Base-by-base conservation (phyloP, 495 filamentous ascomycete species). In the Xeromyces bisporus region DNA sequence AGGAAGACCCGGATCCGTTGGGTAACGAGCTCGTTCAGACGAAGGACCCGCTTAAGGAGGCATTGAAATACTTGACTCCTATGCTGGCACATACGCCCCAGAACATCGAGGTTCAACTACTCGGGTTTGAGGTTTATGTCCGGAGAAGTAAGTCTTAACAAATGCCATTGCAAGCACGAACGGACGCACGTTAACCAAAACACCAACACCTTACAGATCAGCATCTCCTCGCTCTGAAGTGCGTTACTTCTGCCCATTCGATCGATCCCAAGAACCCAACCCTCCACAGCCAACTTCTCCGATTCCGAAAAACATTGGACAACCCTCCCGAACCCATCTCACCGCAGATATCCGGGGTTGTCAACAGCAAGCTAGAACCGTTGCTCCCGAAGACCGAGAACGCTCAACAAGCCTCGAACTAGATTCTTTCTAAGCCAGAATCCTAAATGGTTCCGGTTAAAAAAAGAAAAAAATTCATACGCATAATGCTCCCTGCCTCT, bases 121-220 rank as follows among this genome's bases (percentile, higher is more conserved):
- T 77, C 23, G 89, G 82, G 0, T 94, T 93, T 38, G 85, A 96
- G 58, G 81, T 99, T 14, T 80, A 77, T 45, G 57, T 89, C 10
- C 62, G 87, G 50, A 66, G 69, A 50, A 68, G 77, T 81, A 68
- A 66, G 72, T 73, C 23, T n/a, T n/a, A n/a, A n/a, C n/a, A n/a
- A n/a, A n/a, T n/a, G n/a, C n/a, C n/a, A n/a, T n/a, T n/a, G n/a
- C n/a, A n/a, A n/a, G n/a, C n/a, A n/a, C n/a, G n/a, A n/a, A n/a
- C n/a, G n/a, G n/a, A n/a, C n/a, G n/a, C n/a, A n/a, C n/a, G n/a
- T n/a, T n/a, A n/a, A n/a, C n/a, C n/a, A n/a, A n/a, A n/a, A n/a
- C n/a, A n/a, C n/a, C n/a, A n/a, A n/a, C n/a, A n/a, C n/a, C 9
- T 9, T 21, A 34, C 40, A 94, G 84, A 67, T 48, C 91, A 89